Conservation (phyloP, 495 filamentous ascomycete genomes). For the Hypoxylon trugodes region DNA sequence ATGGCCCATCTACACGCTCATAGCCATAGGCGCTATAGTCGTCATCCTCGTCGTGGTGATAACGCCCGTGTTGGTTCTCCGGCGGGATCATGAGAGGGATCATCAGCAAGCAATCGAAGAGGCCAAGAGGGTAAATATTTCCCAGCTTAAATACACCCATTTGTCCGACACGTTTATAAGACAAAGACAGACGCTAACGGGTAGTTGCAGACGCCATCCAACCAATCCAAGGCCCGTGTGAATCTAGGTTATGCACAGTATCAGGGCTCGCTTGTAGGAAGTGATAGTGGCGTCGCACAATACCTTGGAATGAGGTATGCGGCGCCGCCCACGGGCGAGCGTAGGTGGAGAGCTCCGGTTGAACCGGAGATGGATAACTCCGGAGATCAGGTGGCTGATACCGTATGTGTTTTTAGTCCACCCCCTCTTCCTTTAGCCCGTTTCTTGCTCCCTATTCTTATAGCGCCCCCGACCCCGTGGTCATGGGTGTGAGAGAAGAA, state of each 20-base stretch:
- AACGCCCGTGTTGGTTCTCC: slow-evolving; percentile 11
- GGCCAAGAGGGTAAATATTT: neutral
- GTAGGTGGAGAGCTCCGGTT: slow-evolving; percentile 52
- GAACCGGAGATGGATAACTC: slow-evolving; percentile 35
- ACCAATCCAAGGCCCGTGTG: slow-evolving; percentile 30
- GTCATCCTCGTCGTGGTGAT: slow-evolving; percentile 10
- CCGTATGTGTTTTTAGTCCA: slow-evolving; percentile 23
- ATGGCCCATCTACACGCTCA: slow-evolving; percentile 7
- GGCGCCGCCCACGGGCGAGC: slow-evolving; percentile 47
- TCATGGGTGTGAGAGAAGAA: neutral
- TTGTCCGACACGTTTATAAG: neutral
- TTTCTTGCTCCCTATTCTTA: neutral
- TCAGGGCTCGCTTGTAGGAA: slow-evolving; percentile 41
- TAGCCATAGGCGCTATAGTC: neutral
- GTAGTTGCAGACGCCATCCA: slow-evolving; percentile 6
- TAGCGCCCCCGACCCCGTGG: neutral
- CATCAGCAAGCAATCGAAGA: too few species aligned
- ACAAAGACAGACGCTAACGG: neutral
- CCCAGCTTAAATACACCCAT: neutral
- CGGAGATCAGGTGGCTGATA: slow-evolving; percentile 37
- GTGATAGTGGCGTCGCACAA: slow-evolving; percentile 46
- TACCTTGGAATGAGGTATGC: slow-evolving; percentile 59
- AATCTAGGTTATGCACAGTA: slow-evolving; percentile 58
- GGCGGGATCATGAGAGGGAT: slow-evolving; percentile 8
- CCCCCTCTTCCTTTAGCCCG: neutral